Evolutionary conservation across 495 filamentous ascomycete species (phyloP).

Genomic region (Penicillium simplicissimum): DNA sequence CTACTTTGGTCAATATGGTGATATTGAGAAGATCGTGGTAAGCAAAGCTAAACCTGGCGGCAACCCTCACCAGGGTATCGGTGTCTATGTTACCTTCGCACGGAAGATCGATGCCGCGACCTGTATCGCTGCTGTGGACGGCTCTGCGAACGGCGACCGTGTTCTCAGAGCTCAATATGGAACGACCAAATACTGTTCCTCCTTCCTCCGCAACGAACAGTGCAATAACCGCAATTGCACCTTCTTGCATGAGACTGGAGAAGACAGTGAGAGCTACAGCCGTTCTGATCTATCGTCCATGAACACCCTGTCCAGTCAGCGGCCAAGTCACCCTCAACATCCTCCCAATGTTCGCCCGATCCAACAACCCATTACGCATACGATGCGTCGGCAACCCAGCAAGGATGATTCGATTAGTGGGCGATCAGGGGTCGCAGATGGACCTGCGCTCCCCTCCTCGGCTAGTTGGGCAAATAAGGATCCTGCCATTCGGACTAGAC

Average conservation of each 20-base stretch:
- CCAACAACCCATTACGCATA: conserved; percentile 60
- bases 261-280: conserved; percentile 95
- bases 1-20: conserved; percentile 98
- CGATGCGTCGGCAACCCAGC: conserved; percentile 72
- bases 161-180: conserved; percentile 89
- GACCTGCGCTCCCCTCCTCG: conserved; percentile 84
- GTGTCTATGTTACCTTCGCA: conserved; percentile 95
- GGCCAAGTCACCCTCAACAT: conserved; percentile 35
- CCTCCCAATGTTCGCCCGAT: conserved; percentile 32
- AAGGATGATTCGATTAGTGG: conserved; percentile 69
- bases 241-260: conserved; percentile 95
- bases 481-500: conserved; percentile 63
- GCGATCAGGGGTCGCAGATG: conserved; percentile 59
- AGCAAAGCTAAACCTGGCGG: conserved; percentile 84
- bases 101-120: conserved; percentile 80
- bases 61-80: conserved; percentile 76
- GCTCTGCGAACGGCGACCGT: conserved; percentile 85
- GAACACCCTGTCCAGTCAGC: conserved; percentile 81
- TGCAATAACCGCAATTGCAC: conserved; percentile 96
- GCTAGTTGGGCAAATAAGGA: conserved; percentile 91
- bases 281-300: conserved; percentile 95
- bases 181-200: conserved; percentile 98
- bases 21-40: conserved; percentile 98
- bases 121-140: conserved; percentile 91
- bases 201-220: conserved; percentile 87